These are phyloP conservation scores for Cyclotella atomus DNA, from an alignment of 108 stramenopile genomes.

Conservation along the genomic window DNA sequence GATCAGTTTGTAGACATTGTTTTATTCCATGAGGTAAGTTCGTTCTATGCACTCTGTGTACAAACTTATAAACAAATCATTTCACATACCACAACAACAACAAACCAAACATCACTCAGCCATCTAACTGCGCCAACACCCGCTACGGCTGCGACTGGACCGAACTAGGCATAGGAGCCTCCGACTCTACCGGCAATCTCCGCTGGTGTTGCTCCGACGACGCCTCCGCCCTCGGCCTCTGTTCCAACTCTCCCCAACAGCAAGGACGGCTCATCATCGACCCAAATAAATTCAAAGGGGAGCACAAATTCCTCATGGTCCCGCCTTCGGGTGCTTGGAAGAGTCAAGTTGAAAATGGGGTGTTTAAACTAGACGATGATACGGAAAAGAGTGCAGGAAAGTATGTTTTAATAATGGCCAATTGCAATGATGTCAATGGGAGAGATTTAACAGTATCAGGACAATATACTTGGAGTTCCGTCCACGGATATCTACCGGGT, in stretches of 20 bases:
- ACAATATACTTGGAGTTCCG: slow-evolving; percentile 69
- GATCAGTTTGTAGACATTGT: slow-evolving; percentile 50
- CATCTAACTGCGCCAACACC: slow-evolving; percentile 69
- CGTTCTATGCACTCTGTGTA: background rate
- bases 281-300: slow-evolving; percentile 56
- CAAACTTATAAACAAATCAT: background rate
- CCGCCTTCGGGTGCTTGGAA: slow-evolving; percentile 64
- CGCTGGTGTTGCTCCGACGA: slow-evolving; percentile 85
- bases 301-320: slow-evolving; percentile 63
- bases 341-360: slow-evolving; percentile 53
- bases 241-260: slow-evolving; percentile 46
- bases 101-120: too few relatives aligned
- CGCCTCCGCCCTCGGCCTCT: slow-evolving; percentile 69
- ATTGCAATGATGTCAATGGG: slow-evolving; percentile 76
- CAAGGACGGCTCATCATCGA: slow-evolving; percentile 78
- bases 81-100: too few relatives aligned
- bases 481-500: slow-evolving; percentile 86
- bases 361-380: slow-evolving; percentile 48
- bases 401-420: slow-evolving; percentile 78
- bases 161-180: slow-evolving; percentile 71
- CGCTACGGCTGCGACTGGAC: slow-evolving; percentile 82
- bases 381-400: slow-evolving; percentile 55
- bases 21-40: slow-evolving; percentile 49
- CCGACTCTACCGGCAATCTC: slow-evolving; percentile 52
- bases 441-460: slow-evolving; percentile 67